Conservation (phyloP, 192 early-diverging fungal genomes). For the Podila clonocystis region DNA sequence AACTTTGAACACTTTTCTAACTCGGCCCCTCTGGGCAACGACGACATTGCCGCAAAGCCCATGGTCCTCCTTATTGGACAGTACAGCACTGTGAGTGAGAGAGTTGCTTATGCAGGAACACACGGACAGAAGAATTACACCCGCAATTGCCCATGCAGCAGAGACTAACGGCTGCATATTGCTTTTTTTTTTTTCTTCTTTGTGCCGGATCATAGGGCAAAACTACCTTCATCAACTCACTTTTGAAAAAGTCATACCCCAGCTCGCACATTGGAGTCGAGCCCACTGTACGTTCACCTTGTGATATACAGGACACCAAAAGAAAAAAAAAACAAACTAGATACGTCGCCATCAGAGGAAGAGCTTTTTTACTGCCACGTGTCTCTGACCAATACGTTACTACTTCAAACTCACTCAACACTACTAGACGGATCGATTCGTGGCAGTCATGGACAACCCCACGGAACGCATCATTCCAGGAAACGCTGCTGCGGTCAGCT, state of each 20-base stretch:
- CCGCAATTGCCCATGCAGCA: neutral
- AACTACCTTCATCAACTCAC: slow-evolving; percentile 81
- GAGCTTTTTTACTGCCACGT: too few species aligned
- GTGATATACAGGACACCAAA: neutral
- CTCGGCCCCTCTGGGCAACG: slow-evolving; percentile 74
- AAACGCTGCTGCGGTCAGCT: slow-evolving; percentile 81
- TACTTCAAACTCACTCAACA: too few species aligned
- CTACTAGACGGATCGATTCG: slow-evolving; percentile 78
- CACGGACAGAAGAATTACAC: too few species aligned
- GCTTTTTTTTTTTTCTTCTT: neutral
- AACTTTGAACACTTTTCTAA: slow-evolving; percentile 76
- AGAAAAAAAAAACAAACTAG: too few species aligned
- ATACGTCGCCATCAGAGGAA: too few species aligned
- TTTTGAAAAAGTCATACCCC: slow-evolving; percentile 80
- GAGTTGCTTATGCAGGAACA: neutral
- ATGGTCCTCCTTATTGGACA: slow-evolving; percentile 86
- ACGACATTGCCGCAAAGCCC: slow-evolving; percentile 85
- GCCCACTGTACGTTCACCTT: slow-evolving; percentile 57
- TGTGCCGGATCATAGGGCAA: slow-evolving; percentile 63
- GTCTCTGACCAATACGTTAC: too few species aligned
- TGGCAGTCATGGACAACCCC: slow-evolving; percentile 80
- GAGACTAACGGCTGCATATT: neutral
- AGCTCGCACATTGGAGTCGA: slow-evolving; percentile 84
- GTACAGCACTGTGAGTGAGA: slow-evolving; percentile 70
- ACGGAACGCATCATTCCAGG: slow-evolving; percentile 84